A percentile compares a stretch with the other conserved stretches of the same genome.
These are phyloP conservation scores for Calycina herbarum DNA, from an alignment of 2,329 filamentous ascomycete genomes.

Conservation along the genomic window DNA sequence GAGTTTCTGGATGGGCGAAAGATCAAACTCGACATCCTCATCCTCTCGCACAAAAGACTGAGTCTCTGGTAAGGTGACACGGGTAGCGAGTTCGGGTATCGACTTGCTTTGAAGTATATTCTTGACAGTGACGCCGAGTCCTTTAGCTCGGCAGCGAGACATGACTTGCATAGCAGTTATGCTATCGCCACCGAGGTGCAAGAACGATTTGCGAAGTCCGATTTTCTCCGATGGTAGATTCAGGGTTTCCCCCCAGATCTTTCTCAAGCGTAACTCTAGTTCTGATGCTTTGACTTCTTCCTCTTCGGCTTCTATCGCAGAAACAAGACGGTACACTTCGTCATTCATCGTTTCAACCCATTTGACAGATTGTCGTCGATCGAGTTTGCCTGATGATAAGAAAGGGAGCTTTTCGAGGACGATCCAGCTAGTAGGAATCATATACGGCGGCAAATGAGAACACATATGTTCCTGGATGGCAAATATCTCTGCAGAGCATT, in stretches of 20 bases:
- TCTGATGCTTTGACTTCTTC: neutral
- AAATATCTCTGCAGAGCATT: conserved; percentile 2
- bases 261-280: neutral
- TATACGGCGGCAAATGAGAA: conserved; percentile 12
- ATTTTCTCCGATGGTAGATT: conserved; percentile 38
- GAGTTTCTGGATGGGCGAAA: conserved; percentile 31
- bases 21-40: conserved; percentile 15
- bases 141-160: conserved; percentile 33
- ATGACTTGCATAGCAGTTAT: conserved; percentile 46
- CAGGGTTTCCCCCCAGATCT: neutral
- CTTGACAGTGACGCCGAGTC: conserved; percentile 40
- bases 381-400: conserved; percentile 18
- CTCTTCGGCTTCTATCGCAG: neutral
- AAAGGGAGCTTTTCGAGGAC: conserved; percentile 11
- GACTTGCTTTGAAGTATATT: conserved; percentile 20
- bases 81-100: conserved; percentile 17
- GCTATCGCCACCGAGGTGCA: conserved; percentile 40
- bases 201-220: conserved; percentile 38
- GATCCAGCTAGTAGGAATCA: conserved; percentile 22
- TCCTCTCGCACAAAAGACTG: neutral
- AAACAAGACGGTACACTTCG: conserved; percentile 11
- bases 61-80: conserved; percentile 8
- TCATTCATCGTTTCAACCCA: conserved; percentile 14
- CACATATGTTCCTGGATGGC: conserved; percentile 12
- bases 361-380: conserved; percentile 9